Base-by-base conservation (phyloP, 352 stramenopile species). In the Phytophthora tentaculata region DNA sequence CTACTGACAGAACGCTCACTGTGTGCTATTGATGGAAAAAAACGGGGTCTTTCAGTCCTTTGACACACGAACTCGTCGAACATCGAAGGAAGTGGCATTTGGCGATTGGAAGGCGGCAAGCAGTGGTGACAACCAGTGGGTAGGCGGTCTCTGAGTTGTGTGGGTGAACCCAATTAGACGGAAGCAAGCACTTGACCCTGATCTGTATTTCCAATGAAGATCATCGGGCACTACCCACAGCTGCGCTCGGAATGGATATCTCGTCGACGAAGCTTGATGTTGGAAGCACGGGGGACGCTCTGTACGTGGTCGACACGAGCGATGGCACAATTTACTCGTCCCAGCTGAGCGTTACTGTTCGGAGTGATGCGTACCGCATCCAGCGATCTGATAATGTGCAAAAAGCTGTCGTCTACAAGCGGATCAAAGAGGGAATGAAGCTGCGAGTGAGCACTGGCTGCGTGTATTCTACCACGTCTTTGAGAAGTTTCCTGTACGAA, bases 401-500 rank as follows among this genome's bases (percentile, higher is more conserved):
- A 48, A 48, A 24, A 23, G n/a, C 8, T 48, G 17, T 28, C 20
- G 19, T n/a, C 12, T 24, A 23, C 44, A 28, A 28, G 10, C 13
- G 10, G 10, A 50, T 28, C 20, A 50, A 10, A 28, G 7, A n/a
- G 19, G 19, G 0, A 20, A 49, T 14, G 43, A 20, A 20, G 39
- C 7, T 28, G 19, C 44, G 3, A 50, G 8, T 28, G 20, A 50
- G 0, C 68, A 81, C 41, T 79, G 60, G 68, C 45, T 78, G 19
- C 54, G 58, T 29, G 52, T 66, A n/a, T 82, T 87, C 20, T 88
- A 73, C 44, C 79, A 90, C 26, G 48, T 82, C n/a, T 88, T 81
- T 56, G 81, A 90, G 23, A 90, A 90, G 29, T 90, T 90, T 22
- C 77, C 81, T 1, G 73, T 83, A 3, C 64, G 59, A 26, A 79